Conservation (phyloP, 441 rosid genomes). For the Daphne laureola region DNA sequence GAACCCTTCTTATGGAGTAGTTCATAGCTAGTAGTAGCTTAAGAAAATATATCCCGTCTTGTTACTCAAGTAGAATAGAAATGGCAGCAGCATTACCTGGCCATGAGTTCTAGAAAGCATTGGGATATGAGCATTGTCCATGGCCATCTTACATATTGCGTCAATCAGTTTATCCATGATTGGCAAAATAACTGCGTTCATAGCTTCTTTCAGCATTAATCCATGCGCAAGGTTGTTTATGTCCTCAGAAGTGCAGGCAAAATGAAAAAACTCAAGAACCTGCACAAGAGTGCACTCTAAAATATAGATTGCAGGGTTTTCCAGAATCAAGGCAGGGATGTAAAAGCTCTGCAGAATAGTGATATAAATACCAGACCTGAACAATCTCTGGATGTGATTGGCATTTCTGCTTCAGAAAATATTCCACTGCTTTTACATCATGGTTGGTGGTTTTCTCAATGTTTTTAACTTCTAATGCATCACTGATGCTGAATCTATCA, state of each 20-base stretch:
- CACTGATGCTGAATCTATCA: conserved; percentile 59
- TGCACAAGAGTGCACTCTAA: conserved; percentile 14
- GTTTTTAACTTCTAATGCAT: conserved; percentile 72
- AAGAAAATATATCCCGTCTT: too few relatives aligned
- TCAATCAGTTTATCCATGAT: conserved; percentile 64
- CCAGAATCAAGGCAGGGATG: background rate
- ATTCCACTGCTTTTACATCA: conserved; percentile 95
- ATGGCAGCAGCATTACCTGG: conserved; percentile 44
- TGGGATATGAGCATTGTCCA: conserved; percentile 55
- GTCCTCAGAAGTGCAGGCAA: conserved; percentile 96
- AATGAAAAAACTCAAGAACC: conserved; percentile 96
- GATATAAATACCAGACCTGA: conserved; percentile 34
- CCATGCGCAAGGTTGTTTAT: conserved; percentile 92
- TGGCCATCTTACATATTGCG: conserved; percentile 52
- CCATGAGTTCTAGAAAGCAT: conserved; percentile 99
- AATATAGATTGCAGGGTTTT: background rate
- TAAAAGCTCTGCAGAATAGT: conserved; percentile 6
- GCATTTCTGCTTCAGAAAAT: conserved; percentile 85
- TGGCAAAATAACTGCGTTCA: conserved; percentile 55
- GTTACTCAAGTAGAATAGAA: too few relatives aligned
- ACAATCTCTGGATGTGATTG: conserved; percentile 71
- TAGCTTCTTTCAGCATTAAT: conserved; percentile 76
- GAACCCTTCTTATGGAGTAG: too few relatives aligned
- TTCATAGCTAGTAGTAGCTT: too few relatives aligned
- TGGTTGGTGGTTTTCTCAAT: conserved; percentile 89